phyloP scores from a whole-genome alignment of 805 yeast genomes.

The Sporopachydermia lactativora region DNA sequence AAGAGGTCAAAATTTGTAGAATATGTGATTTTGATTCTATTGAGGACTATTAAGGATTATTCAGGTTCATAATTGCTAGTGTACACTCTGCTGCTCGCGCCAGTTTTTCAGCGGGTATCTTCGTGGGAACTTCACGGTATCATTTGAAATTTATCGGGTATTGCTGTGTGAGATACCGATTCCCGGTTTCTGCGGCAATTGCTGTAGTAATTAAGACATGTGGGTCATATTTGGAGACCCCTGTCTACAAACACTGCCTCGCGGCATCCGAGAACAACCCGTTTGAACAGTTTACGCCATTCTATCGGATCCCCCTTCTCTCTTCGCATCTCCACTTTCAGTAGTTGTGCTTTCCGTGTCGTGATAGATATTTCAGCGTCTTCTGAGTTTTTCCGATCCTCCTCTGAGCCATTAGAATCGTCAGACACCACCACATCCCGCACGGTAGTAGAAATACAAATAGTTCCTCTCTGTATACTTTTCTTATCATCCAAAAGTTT shows the following conservation, averaged over 20 bases:
- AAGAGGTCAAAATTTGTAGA: too few species aligned
- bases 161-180: too few species aligned
- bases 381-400: slow-evolving; percentile 9
- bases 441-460: not conserved
- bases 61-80: too few species aligned
- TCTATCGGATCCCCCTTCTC: slow-evolving; percentile 56
- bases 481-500: not conserved
- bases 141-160: too few species aligned
- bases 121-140: too few species aligned
- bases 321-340: slow-evolving; percentile 38
- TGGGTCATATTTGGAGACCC: too few species aligned
- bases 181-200: too few species aligned
- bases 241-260: slow-evolving; percentile 33
- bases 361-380: slow-evolving; percentile 2
- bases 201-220: too few species aligned
- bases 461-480: not conserved
- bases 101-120: too few species aligned
- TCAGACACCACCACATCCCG: not conserved
- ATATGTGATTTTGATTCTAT: too few species aligned
- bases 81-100: too few species aligned
- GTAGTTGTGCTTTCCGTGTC: slow-evolving; percentile 14
- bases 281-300: slow-evolving; percentile 56
- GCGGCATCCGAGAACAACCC: slow-evolving; percentile 40
- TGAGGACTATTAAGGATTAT: too few species aligned
- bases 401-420: slow-evolving; percentile 13